Evolutionary conservation across 2,329 filamentous ascomycete species (phyloP), one percentile per base, ranked within the genome.

Genomic region (Colletotrichum ledebouriae): DNA sequence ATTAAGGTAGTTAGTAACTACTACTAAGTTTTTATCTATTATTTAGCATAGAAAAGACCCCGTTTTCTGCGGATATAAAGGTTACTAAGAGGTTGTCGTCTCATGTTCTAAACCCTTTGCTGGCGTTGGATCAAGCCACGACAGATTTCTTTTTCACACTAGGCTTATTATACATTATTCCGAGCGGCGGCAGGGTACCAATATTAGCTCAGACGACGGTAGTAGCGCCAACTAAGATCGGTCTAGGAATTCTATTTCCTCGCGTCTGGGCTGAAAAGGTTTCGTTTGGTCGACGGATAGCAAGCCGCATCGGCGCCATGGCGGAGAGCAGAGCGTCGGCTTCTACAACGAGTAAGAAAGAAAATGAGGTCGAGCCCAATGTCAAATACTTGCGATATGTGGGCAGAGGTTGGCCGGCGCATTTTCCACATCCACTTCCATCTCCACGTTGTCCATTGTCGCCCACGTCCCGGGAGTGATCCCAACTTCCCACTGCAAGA

Each of bases 301-400:
- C 25, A 60, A 69, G 50, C 61, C 47, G 34, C 66, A 20, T 69
- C 49, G 66, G 62, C 55, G 61, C 66, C 66, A 52, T 59, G 42
- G 34, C 66, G 41, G 61, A 59, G 60, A 42, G 42, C 55, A 59
- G 46, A 47, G 62, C 39, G 49, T 42, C 49, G 59, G 63, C 39
- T 61, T 52, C 10, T 11, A 10, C 33, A 10, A 33, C 17, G 33
- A 20, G 34, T 37, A 33, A 4, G 37, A 50, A 63, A 56, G 52
- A 22, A 41, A 55, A 64, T 33, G 39, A 64, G 22, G 33, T 46
- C 42, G 47, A 59, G 52, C 44, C 25, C 44, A 42, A 59, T 58
- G 46, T 41, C 29, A 64, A 52, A 53, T 46, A 46, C 10, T 29
- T 47, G 56, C 52, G 29, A 33, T 53, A 41, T 42, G n/a, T n/a